These are phyloP conservation scores for Leersia perrieri DNA, from an alignment of 176 grass and related monocot genomes.

Conservation along the genomic window DNA sequence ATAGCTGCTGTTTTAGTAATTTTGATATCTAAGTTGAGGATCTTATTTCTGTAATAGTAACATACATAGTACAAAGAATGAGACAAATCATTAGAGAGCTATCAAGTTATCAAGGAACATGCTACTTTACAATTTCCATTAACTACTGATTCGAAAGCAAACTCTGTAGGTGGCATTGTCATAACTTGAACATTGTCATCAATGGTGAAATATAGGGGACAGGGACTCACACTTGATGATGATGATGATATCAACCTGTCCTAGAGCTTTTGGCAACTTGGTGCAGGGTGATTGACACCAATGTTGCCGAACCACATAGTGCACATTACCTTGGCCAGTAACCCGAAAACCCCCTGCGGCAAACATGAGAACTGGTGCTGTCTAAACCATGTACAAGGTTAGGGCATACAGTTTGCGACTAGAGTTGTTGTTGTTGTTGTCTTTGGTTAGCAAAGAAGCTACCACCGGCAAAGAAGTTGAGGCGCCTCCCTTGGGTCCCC, in stretches of 20 bases:
- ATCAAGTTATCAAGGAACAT: slow-evolving; percentile 7
- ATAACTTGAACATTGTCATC: not conserved
- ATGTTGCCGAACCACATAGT: not conserved
- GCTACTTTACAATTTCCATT: slow-evolving; percentile 7
- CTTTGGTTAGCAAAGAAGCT: slow-evolving; percentile 31
- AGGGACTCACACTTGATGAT: not conserved
- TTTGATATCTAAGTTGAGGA: not conserved
- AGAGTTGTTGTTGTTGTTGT: not conserved
- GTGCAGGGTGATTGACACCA: not conserved
- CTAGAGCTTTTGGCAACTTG: not conserved
- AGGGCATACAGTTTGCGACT: not conserved
- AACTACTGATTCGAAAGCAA: slow-evolving; percentile 8
- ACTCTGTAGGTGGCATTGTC: not conserved
- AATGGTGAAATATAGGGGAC: not conserved
- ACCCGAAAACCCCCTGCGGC: not conserved
- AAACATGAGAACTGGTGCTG: not conserved
- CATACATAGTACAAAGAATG: slow-evolving; percentile 39
- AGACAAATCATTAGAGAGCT: slow-evolving; percentile 2
- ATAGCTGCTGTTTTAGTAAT: not conserved
- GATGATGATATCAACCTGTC: not conserved
- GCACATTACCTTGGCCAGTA: not conserved
- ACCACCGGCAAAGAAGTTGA: slow-evolving; percentile 30
- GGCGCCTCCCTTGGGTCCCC: slow-evolving; percentile 27
- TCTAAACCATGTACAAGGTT: not conserved
- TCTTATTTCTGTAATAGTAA: slow-evolving; percentile 25